Conservation (phyloP, 2,329 filamentous ascomycete genomes). For the Aaosphaeria pasadenensis region DNA sequence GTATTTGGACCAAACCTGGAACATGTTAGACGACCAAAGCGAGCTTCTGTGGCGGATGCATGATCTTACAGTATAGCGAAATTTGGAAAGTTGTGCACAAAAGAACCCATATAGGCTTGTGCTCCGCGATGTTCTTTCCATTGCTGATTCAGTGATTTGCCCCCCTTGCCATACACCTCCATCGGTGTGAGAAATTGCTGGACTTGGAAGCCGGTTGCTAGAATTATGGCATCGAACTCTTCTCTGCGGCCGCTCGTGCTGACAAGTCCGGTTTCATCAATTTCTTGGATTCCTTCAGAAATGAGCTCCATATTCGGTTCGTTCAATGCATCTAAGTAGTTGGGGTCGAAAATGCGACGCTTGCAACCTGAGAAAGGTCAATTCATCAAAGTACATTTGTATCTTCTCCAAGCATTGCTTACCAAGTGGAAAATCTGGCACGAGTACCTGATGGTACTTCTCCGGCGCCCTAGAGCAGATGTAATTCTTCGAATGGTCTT, state of each 20-base stretch:
- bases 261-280: slow-evolving; percentile 16
- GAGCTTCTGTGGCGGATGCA: too few relatives aligned
- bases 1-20: slow-evolving; percentile 23
- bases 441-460: slow-evolving; percentile 21
- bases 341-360: slow-evolving; percentile 14
- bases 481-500: slow-evolving; percentile 15
- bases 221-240: slow-evolving; percentile 30
- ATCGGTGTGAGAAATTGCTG: slow-evolving; percentile 34
- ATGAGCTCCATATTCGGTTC: slow-evolving; percentile 14
- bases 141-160: slow-evolving; percentile 12
- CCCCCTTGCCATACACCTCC: slow-evolving; percentile 23
- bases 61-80: slow-evolving; percentile 14
- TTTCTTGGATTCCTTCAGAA: slow-evolving; percentile 16
- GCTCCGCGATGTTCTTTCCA: slow-evolving; percentile 14
- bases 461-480: slow-evolving; percentile 16
- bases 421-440: slow-evolving; percentile 28
- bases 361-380: slow-evolving; percentile 9
- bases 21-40: too few relatives aligned
- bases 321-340: slow-evolving; percentile 22
- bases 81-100: slow-evolving; percentile 22
- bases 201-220: slow-evolving; percentile 37
- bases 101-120: slow-evolving; percentile 16
- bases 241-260: slow-evolving; percentile 9
- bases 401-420: not conserved
- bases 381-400: not conserved